Evolutionary conservation across 371 early-diverging fungal species (phyloP), one percentile per base, ranked within the genome.

Genomic region (Mortierella sp.): DNA sequence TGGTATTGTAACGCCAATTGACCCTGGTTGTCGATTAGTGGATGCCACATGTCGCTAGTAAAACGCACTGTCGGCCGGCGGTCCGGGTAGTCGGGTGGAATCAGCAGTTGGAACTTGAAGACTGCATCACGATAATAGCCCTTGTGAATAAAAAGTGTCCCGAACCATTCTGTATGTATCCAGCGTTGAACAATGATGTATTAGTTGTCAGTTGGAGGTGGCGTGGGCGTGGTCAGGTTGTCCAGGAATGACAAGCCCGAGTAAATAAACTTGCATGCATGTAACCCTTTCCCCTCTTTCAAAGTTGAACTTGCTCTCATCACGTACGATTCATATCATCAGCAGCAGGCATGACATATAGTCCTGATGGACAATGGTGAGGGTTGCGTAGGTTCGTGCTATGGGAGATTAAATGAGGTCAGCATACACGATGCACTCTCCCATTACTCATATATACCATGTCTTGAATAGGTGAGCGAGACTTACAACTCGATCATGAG

Each of bases 41-140:
- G 99, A 79, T 99, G 99, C 82, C 94, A 95, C 86, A 97, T 91
- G 28, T 93, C 91, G 17, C 94, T 94, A 39, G 89, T 58, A 72
- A 99, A 96, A 16, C 86, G 86, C n/a, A 99, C 93, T 0, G 89
- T 79, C 0, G 98, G 99, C 19, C 93, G 90, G 34, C 84, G 79
- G 13, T 91, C 85, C 5, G 99, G 99, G 62, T 93, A 93, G 25
- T 88, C 87, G 31, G 85, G 82, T 16, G 98, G 99, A 45, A 98
- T 95, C 37, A 85, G 79, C 72, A 99, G 81, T 54, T 90, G 82
- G 80, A 96, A 98, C 70, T 94, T 94, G 82, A 98, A 94, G 13
- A 97, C 94, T 3, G 95, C 99, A 63, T 92, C 91, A 50, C 91
- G 89, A 82, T 96, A 99, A 69, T 90, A 91, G 25, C 95, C 96